Evolutionary conservation across 2,329 filamentous ascomycete genomes (phyloP).

Genomic region (Plenodomus biglobosus): DNA sequence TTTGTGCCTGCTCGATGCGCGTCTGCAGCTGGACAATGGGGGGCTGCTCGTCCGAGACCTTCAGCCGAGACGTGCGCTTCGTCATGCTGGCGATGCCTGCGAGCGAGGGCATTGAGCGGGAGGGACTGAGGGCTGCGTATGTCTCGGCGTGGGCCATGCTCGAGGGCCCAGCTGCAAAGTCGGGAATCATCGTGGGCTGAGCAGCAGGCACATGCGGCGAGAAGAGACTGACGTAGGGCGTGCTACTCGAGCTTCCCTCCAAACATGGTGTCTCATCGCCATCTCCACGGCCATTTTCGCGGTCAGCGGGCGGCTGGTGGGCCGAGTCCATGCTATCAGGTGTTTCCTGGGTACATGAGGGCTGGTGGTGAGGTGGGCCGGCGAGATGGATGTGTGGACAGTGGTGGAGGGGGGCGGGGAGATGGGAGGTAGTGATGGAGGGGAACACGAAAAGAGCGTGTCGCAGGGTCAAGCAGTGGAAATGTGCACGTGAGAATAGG

Average conservation of each 20-base stretch:
- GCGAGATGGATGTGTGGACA: background rate
- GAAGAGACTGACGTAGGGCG: conserved; percentile 33
- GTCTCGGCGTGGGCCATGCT: conserved; percentile 13
- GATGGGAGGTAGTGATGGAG: conserved; percentile 1
- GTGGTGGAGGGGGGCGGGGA: too few relatives aligned
- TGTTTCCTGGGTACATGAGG: conserved; percentile 10
- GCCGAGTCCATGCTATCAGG: conserved; percentile 18
- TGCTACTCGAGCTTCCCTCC: conserved; percentile 11
- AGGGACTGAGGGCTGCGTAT: conserved; percentile 23
- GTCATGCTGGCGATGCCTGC: conserved; percentile 25
- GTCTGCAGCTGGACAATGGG: conserved; percentile 36
- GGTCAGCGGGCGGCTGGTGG: conserved; percentile 16
- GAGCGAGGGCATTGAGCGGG: conserved; percentile 34
- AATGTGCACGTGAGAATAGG: background rate
- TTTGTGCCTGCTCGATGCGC: conserved; percentile 49
- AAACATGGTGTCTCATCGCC: conserved; percentile 18
- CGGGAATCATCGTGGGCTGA: conserved; percentile 15
- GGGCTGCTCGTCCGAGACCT: conserved; percentile 28
- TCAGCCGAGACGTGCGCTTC: conserved; percentile 33
- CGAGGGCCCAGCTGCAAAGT: conserved; percentile 6
- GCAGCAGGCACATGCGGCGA: conserved; percentile 24
- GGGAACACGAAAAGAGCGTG: conserved; percentile 6
- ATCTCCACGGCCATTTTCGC: conserved; percentile 4
- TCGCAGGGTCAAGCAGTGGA: background rate
- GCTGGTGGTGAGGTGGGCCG: background rate